phyloP scores from a whole-genome alignment of 176 grass and related monocot genomes.

The Oryza officinalis region DNA sequence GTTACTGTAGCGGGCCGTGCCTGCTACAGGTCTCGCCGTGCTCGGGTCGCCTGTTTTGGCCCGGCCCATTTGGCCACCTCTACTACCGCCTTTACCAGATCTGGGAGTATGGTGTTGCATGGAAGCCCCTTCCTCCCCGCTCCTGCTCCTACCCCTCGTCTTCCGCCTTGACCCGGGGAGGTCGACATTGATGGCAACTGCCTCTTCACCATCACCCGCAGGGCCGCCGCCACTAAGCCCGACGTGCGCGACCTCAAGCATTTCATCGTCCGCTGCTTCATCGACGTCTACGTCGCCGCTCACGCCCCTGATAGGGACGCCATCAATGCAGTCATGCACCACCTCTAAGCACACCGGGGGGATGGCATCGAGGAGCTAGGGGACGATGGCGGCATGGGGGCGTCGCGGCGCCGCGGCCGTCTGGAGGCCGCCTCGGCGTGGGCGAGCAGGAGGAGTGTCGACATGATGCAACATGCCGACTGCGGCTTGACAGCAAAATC shows the following conservation, averaged over 20 bases:
- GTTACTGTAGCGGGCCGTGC: too few species aligned
- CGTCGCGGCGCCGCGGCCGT: too few species aligned
- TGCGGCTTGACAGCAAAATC: too few species aligned
- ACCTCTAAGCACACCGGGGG: constrained; percentile 58
- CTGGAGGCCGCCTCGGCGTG: too few species aligned
- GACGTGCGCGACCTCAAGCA: constrained; percentile 65
- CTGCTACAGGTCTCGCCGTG: too few species aligned
- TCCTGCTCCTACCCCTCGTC: constrained; percentile 18
- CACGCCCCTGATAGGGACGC: constrained; percentile 27
- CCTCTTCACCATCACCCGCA: constrained; percentile 73
- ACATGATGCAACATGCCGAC: too few species aligned
- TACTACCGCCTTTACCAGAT: constrained; percentile 69
- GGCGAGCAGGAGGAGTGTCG: too few species aligned
- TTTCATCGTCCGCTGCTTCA: constrained; percentile 56
- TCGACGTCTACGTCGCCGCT: constrained; percentile 47
- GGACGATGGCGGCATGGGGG: too few species aligned
- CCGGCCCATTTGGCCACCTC: too few species aligned
- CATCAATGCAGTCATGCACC: constrained; percentile 59
- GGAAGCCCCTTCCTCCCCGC: constrained; percentile 45
- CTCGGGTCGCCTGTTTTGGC: too few species aligned
- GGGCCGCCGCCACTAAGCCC: constrained; percentile 52
- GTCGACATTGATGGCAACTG: constrained; percentile 94
- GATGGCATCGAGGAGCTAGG: too few species aligned
- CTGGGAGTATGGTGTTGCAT: constrained; percentile 79
- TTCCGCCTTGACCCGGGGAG: constrained; percentile 78